These are phyloP conservation scores for Diutina neorugosa DNA, from an alignment of 1,139 yeast genomes.

Conservation along the genomic window DNA sequence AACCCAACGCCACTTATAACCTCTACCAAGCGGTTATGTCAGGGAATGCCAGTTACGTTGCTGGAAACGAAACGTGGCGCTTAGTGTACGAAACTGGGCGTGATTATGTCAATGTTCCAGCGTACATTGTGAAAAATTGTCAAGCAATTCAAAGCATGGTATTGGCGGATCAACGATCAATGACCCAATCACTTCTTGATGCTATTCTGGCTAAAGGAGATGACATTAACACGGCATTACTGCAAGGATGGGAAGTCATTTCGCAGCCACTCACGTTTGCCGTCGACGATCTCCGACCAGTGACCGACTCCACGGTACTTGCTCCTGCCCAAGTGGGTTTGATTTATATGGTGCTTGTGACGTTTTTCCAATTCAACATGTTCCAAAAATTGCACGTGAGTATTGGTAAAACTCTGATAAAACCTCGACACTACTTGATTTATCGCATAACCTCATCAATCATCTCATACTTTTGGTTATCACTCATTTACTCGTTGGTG, in stretches of 20 bases:
- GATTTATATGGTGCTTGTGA: conserved; percentile 59
- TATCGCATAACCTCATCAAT: conserved; percentile 27
- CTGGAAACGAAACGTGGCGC: conserved; percentile 5
- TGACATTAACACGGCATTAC: not conserved
- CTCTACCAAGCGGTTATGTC: conserved; percentile 19
- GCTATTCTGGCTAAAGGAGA: not conserved
- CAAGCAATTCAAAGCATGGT: not conserved
- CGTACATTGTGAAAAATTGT: conserved; percentile 11
- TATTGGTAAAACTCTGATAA: conserved; percentile 28
- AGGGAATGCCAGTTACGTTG: not conserved
- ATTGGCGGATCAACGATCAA: not conserved
- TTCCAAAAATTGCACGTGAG: conserved; percentile 40
- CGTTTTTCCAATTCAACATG: conserved; percentile 39
- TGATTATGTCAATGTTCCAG: conserved; percentile 20
- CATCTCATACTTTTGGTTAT: conserved; percentile 27
- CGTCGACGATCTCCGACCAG: conserved; percentile 37
- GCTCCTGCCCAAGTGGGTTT: conserved; percentile 70
- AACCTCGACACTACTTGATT: conserved; percentile 26
- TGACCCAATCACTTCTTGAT: conserved; percentile 12
- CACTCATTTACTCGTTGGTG: conserved; percentile 42
- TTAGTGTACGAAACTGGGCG: conserved; percentile 35
- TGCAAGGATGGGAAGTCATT: not conserved
- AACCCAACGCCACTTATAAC: conserved; percentile 28
- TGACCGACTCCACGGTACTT: conserved; percentile 32
- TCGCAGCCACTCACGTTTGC: not conserved